Evolutionary conservation across 257 asterid genomes (phyloP).

Genomic region (Oldenlandia corymbosa): DNA sequence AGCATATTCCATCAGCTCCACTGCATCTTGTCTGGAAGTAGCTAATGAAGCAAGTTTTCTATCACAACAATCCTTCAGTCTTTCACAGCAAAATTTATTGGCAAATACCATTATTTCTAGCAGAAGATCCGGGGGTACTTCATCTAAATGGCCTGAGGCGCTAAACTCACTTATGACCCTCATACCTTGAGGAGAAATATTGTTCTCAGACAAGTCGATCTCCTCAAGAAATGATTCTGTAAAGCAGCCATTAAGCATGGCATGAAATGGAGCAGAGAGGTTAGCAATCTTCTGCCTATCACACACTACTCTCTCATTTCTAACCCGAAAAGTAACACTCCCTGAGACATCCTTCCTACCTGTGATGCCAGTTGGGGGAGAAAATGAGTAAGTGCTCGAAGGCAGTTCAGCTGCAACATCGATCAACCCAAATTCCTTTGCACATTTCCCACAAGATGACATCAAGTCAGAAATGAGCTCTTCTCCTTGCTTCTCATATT

Average conservation of each 20-base stretch:
- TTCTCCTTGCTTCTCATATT: slow-evolving; percentile 85
- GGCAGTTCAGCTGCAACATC: slow-evolving; percentile 78
- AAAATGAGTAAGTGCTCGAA: slow-evolving; percentile 17
- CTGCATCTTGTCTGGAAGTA: slow-evolving; percentile 70
- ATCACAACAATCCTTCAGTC: slow-evolving; percentile 84
- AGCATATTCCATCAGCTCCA: slow-evolving; percentile 85
- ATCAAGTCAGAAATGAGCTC: slow-evolving; percentile 70
- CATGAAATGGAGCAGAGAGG: slow-evolving; percentile 81
- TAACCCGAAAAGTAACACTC: slow-evolving; percentile 56
- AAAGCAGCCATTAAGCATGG: slow-evolving; percentile 94
- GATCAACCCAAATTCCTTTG: slow-evolving; percentile 61
- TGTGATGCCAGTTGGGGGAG: slow-evolving; percentile 10
- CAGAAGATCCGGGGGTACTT: slow-evolving; percentile 49
- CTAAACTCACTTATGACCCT: slow-evolving; percentile 55
- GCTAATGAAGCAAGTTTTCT: slow-evolving; percentile 77
- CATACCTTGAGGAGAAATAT: slow-evolving; percentile 71
- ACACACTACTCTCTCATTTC: slow-evolving; percentile 66
- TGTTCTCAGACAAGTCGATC: slow-evolving; percentile 79
- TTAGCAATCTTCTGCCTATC: slow-evolving; percentile 67
- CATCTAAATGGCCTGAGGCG: slow-evolving; percentile 46
- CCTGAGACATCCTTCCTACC: slow-evolving; percentile 22
- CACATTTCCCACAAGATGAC: slow-evolving; percentile 72
- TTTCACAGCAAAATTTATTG: slow-evolving; percentile 89
- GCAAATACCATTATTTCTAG: slow-evolving; percentile 89
- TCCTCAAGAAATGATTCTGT: slow-evolving; percentile 66